Conservation (phyloP, 2,329 filamentous ascomycete genomes). For the Aspergillus versicolor region DNA sequence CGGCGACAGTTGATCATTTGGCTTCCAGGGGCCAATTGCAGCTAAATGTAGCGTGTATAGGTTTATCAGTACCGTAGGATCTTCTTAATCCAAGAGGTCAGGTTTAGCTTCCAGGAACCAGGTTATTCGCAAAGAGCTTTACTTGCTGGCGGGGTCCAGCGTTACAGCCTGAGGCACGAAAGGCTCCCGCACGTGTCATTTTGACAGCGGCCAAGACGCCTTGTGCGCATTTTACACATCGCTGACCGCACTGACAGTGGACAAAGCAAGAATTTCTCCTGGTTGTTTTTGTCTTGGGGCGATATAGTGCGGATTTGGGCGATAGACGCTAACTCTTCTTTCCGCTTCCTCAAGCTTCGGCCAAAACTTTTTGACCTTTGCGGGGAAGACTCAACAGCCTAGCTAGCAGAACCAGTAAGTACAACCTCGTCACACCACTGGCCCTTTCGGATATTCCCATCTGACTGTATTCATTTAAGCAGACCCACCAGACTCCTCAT, state of each 20-base stretch:
- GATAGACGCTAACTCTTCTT: slow-evolving; percentile 8
- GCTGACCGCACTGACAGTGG: background rate
- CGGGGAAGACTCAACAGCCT: slow-evolving; percentile 5
- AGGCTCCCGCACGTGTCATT: slow-evolving; percentile 18
- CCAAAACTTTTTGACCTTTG: slow-evolving; percentile 14
- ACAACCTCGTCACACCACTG: background rate
- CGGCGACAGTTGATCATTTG: background rate
- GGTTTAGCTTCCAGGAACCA: slow-evolving; percentile 9
- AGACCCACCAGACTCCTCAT: background rate
- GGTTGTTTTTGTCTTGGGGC: background rate
- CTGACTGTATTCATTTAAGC: background rate
- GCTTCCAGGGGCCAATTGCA: background rate
- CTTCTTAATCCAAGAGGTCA: background rate
- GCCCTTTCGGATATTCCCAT: background rate
- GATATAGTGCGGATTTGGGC: background rate
- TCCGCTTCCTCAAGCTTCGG: slow-evolving; percentile 16
- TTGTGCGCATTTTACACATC: slow-evolving; percentile 1
- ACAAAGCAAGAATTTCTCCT: background rate
- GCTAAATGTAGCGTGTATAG: background rate
- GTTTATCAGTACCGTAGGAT: background rate
- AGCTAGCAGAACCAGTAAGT: slow-evolving; percentile 3
- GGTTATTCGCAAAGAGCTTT: background rate
- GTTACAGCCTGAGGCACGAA: slow-evolving; percentile 22
- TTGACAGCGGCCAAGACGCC: background rate
- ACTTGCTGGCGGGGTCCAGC: slow-evolving; percentile 1